phyloP scores from a whole-genome alignment of 192 early-diverging fungal species.

The Backusella liffmaniae region DNA sequence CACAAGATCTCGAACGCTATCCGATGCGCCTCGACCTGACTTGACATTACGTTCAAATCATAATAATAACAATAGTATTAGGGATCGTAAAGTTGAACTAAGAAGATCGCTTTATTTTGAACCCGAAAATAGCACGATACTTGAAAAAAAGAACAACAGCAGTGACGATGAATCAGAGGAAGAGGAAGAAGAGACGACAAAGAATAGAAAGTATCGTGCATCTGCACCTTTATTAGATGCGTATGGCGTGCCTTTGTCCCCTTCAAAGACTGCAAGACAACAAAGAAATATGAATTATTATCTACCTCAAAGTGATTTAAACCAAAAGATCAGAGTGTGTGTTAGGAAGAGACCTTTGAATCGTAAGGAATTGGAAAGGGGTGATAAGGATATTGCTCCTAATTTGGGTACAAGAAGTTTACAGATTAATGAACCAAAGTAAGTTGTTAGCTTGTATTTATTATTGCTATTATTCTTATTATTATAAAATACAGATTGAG shows the following conservation, averaged over 20 bases:
- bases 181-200: constrained; percentile 1
- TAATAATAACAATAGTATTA: background rate
- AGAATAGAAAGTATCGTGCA: constrained; percentile 23
- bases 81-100: constrained; percentile 15
- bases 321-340: constrained; percentile 93
- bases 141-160: background rate
- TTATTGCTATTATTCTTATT: no score
- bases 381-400: constrained; percentile 82
- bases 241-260: constrained; percentile 62
- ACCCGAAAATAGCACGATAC: background rate
- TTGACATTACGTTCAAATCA: background rate
- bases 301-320: constrained; percentile 48
- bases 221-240: constrained; percentile 62
- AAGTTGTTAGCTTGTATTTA: constrained; percentile 20
- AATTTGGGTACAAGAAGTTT: constrained; percentile 65
- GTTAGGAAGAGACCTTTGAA: constrained; percentile 94
- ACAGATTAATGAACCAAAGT: constrained; percentile 92
- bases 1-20: constrained; percentile 13
- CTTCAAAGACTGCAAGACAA: constrained; percentile 4
- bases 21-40: constrained; percentile 21
- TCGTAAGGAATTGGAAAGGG: constrained; percentile 74
- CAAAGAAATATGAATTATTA: background rate
- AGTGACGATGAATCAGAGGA: constrained; percentile 18
- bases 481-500: constrained; percentile 60
- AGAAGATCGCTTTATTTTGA: constrained; percentile 20